Percentiles rank a stretch among this genome's conserved stretches.
These are phyloP conservation scores for Picea mariana DNA, from an alignment of 83 land plant genomes.

Conservation along the genomic window DNA sequence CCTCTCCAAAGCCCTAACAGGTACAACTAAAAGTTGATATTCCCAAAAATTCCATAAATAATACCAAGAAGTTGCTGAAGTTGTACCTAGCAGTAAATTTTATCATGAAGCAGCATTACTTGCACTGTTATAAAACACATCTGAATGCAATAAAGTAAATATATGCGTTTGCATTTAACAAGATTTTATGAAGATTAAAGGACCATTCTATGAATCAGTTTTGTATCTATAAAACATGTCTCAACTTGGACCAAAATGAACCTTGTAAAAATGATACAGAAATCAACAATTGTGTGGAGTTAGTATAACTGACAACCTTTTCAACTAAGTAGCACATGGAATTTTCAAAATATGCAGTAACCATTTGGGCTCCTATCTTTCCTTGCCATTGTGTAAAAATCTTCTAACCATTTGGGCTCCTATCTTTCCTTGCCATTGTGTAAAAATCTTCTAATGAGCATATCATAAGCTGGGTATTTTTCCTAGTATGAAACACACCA, in stretches of 20 bases:
- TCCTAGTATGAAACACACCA: neutral
- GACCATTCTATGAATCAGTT: neutral
- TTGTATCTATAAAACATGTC: neutral
- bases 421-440: neutral
- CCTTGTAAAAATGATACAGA: neutral
- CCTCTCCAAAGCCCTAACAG: neutral
- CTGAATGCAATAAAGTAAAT: neutral
- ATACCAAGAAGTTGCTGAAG: neutral
- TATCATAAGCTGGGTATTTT: neutral
- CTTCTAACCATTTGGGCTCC: no score
- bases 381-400: neutral
- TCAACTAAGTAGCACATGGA: no score
- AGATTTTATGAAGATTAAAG: neutral
- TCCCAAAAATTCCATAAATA: neutral
- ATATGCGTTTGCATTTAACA: neutral
- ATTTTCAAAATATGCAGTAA: no score
- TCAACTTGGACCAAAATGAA: conserved; percentile 9
- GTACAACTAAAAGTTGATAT: neutral
- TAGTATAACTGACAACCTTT: no score
- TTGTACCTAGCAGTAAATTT: neutral
- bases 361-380: no score
- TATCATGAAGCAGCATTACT: neutral
- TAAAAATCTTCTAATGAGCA: neutral
- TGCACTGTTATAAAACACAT: conserved; percentile 2
- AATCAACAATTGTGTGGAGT: no score